Evolutionary conservation across 768 basidiomycete genomes (phyloP), one percentile per base, ranked within the genome.

Genomic region (Guyanaporus albipodus): DNA sequence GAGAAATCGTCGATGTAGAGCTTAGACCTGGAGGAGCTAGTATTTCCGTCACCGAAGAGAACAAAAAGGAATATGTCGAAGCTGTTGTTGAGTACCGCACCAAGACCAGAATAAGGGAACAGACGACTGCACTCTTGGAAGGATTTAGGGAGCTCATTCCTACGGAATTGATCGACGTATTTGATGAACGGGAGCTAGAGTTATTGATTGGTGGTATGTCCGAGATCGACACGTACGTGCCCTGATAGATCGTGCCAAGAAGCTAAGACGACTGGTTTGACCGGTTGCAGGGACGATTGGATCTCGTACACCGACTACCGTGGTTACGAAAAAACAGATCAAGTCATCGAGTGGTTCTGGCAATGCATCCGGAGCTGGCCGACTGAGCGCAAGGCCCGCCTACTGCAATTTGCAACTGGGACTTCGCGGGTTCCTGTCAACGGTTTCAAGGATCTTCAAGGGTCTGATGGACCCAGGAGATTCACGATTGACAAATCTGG

Each of bases 401-500:
- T 93, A 29, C 70, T 94, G 17, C 91, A 93, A 64, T 95, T 95
- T 67, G 87, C 89, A 6, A 93, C 90, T 2, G 85, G 85, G 17
- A 88, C 85, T 3, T 88, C 86, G n/a, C 74, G 86, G 50, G 79
- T 88, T 19, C 85, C 92, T 10, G 91, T 92, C 57, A 92, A 92
- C 60, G 93, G 92, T 1, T 95, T 95, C 76, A 93, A 93, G 61
- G 92, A 95, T 60, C 73, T 94, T 7, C 92, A 95, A 68, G 92
- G 92, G 8, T 89, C 87, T 0, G 92, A 96, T 66, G 92, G 92
- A 0, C 92, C 93, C 3, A 73, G 92, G 46, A 72, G 92, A 50
- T 96, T 96, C 64, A 96, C 93, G 10, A 93, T 96, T 50, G 92
- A 96, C 69, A 95, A 95, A 68, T 86, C 85, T 18, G 93, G 93